Base-by-base conservation (phyloP, 2,329 filamentous ascomycete species). In the Diaporthe ilicicola region DNA sequence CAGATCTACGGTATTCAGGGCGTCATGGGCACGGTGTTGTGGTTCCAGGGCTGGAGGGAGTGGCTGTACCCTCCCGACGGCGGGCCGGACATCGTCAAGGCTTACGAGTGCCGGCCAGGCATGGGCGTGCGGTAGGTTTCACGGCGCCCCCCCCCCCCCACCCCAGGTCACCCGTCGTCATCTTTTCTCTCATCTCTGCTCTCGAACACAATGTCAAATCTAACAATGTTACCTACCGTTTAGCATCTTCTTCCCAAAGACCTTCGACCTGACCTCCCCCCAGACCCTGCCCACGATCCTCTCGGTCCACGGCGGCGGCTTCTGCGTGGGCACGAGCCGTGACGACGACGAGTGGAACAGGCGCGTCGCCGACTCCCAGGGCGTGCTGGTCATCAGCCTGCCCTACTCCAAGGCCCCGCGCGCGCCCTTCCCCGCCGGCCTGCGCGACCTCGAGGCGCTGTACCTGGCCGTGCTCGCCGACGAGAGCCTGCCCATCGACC, bases 261-360 rank as follows among this genome's bases (percentile, higher is more conserved):
- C 73, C 44, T 78, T 82, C 73, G 77, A 82, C 73, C 74, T 74
- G 54, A 74, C 76, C 2, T 77, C 78, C 1, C 76, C 76, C 9
- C 51, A 72, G 0, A 76, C 76, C 8, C 77, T 83, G 10, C 85
- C 86, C 1, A 78, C 84, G 2, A 79, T 87, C 55, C 78, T 89
- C 54, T 82, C 84, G 67, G 81, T 88, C 74, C 87, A 89, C 74
- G 86, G 86, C 67, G 86, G 87, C 70, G 86, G 85, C 48, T 87
- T 86, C 75, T 79, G 80, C 34, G 34, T 88, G 53, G 82, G 83
- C 76, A 75, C 81, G 24, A 81, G 85, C 0, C 70, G 77, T 59
- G 77, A 84, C 53, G 84, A 86, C 74, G 85, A 87, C 76, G 74
- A 74, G n/a, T 86, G 86, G 79, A 87, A 84, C 76, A 76, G 76